Conservation (phyloP, 2,329 filamentous ascomycete species). For the Xylaria arbuscula region DNA sequence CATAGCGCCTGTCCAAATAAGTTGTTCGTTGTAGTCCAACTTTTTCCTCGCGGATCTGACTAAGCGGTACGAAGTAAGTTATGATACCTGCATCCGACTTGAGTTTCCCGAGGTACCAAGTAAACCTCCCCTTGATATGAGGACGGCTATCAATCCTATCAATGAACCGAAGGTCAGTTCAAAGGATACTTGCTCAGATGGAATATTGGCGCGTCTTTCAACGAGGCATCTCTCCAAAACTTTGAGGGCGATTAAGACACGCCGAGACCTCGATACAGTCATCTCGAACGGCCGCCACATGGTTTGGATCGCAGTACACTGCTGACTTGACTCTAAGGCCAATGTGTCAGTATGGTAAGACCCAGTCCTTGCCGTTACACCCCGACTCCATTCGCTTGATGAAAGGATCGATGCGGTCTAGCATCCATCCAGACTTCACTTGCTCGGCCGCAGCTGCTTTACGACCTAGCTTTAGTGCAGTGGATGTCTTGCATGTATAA, state of each 20-base stretch:
- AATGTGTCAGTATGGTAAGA: constrained; percentile 39
- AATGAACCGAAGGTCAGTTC: background rate
- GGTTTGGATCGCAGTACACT: background rate
- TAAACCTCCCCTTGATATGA: background rate
- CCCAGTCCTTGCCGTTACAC: constrained; percentile 43
- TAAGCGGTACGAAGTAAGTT: background rate
- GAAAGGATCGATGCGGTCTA: constrained; percentile 47
- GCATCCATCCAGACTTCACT: constrained; percentile 49
- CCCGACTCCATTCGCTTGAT: constrained; percentile 43
- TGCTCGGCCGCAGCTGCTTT: constrained; percentile 34
- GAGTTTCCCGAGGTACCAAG: background rate
- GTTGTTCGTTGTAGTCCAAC: background rate
- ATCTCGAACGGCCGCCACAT: background rate
- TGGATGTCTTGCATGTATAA: constrained; percentile 46
- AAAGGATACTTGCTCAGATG: background rate
- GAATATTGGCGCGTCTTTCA: background rate
- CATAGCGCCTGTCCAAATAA: background rate
- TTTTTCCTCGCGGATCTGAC: background rate
- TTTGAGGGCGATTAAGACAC: background rate
- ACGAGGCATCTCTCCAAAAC: background rate
- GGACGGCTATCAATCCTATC: background rate
- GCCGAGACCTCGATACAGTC: background rate
- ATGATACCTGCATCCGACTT: background rate
- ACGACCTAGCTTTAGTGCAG: constrained; percentile 44
- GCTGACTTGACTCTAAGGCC: background rate